Evolutionary conservation across 2,329 filamentous ascomycete species (phyloP), one percentile per base, ranked within the genome.

Genomic region (Alternaria consortialis): DNA sequence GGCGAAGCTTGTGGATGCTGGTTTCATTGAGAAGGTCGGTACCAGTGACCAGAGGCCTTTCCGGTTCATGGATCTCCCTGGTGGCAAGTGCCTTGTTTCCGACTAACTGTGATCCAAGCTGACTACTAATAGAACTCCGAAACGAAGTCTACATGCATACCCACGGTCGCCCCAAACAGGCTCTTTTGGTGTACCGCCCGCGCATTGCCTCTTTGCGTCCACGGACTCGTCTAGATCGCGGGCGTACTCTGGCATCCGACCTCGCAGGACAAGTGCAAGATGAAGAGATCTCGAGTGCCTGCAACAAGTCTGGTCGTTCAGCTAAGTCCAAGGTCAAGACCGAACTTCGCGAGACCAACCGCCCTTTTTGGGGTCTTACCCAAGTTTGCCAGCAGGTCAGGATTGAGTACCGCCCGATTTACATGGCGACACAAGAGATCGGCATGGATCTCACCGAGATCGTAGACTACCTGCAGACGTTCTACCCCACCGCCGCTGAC

Each of bases 361-460:
- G 73, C n/a, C 70, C 71, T 0, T 74, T 67, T 52, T 66, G 63
- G 34, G 72, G 66, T 1, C 47, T 77, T 2, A 73, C 73, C 0
- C 72, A 76, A 39, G 73, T 73, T 8, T 72, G 63, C 52, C 64
- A 51, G 9, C 64, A 69, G 40, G 56, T 77, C 8, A 71, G 75
- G 29, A 9, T 52, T 2, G 75, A 77, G 43, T 76, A 65, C 37
- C 68, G 68, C 7, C 69, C 70, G 0, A 48, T 71, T 1, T 76
- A 70, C 56, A 53, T 76, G 47, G 50, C 56, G 1, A 50, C 48
- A 3, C 74, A 76, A 37, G 71, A 74, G 43, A 63, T 75, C 9
- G 71, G 72, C 5, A 61, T 77, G 48, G 71, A 75, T 34, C n/a
- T 76, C 3, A 62, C 63, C 6, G 59, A 72, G 5, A 56, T 70